phyloP scores from a whole-genome alignment of 1,284 basidiomycete species.

The Amylostereum areolatum region DNA sequence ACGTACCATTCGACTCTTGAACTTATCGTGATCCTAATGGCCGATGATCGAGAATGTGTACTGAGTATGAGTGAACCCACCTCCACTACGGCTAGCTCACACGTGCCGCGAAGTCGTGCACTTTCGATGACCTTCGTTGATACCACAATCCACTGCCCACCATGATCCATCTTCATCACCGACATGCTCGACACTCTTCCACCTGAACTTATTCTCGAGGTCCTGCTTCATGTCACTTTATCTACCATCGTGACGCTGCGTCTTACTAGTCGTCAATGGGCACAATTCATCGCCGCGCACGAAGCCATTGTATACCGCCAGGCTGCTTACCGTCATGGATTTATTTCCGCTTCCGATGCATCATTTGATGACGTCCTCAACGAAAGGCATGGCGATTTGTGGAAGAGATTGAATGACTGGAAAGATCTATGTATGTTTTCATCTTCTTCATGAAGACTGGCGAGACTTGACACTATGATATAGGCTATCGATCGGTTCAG shows the following conservation, averaged over 20 bases:
- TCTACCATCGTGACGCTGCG: conserved; percentile 23
- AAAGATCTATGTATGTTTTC: conserved; percentile 49
- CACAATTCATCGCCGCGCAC: conserved; percentile 38
- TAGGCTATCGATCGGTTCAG: conserved; percentile 40
- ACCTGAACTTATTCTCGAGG: conserved; percentile 35
- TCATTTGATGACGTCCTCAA: conserved; percentile 26
- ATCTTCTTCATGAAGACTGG: neutral
- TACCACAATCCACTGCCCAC: too few species aligned
- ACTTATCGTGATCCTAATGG: too few species aligned
- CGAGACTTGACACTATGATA: neutral
- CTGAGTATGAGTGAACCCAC: too few species aligned
- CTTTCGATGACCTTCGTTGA: too few species aligned
- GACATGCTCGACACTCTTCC: conserved; percentile 22
- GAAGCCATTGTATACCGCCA: conserved; percentile 44
- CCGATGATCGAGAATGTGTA: too few species aligned
- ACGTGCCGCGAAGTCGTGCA: too few species aligned
- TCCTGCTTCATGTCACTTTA: conserved; percentile 34
- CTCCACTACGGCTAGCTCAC: too few species aligned
- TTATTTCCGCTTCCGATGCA: conserved; percentile 25
- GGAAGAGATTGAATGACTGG: conserved; percentile 38
- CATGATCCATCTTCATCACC: too few species aligned
- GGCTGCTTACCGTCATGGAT: conserved; percentile 43
- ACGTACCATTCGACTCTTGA: too few species aligned
- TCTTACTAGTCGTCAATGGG: conserved; percentile 38
- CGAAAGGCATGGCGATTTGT: conserved; percentile 23